Evolutionary conservation across 78 protist species (phyloP).

Genomic region (slime mould (Dictyostelium discoideum)): DNA sequence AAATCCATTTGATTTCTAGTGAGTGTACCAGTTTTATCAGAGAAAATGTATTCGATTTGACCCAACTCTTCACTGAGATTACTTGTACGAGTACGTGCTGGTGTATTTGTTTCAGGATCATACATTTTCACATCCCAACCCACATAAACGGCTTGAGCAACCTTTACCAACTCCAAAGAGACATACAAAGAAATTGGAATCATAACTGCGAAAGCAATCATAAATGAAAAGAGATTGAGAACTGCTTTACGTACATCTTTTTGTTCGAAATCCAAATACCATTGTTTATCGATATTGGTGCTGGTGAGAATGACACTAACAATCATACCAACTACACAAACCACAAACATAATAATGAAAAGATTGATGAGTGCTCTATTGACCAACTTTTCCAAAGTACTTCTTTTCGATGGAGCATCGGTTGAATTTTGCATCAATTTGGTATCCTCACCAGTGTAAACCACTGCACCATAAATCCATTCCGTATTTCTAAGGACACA

Average conservation of each 20-base stretch:
- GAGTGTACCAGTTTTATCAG: conserved; percentile 88
- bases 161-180: conserved; percentile 76
- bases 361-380: conserved; percentile 78
- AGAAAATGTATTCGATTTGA: conserved; percentile 83
- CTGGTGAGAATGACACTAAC: conserved; percentile 33
- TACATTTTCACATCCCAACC: conserved; percentile 69
- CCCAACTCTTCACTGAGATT: conserved; percentile 80
- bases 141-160: conserved; percentile 56
- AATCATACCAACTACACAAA: conserved; percentile 40
- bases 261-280: conserved; percentile 49
- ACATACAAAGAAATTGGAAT: conserved; percentile 85
- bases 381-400: conserved; percentile 77
- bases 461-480: conserved; percentile 85
- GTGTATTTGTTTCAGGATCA: conserved; percentile 39
- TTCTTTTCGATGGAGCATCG: conserved; percentile 79
- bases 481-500: conserved; percentile 86
- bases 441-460: conserved; percentile 94
- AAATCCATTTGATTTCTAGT: conserved; percentile 87
- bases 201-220: conserved; percentile 89
- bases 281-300: conserved; percentile 1
- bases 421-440: conserved; percentile 86
- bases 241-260: conserved; percentile 6
- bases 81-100: conserved; percentile 67
- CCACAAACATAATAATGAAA: conserved; percentile 56
- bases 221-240: conserved; percentile 81